Percentiles rank a stretch among this genome's conserved stretches.
Evolutionary conservation across 73 alveolate species (phyloP).

Genomic region (Tetrahymena thermophila): DNA sequence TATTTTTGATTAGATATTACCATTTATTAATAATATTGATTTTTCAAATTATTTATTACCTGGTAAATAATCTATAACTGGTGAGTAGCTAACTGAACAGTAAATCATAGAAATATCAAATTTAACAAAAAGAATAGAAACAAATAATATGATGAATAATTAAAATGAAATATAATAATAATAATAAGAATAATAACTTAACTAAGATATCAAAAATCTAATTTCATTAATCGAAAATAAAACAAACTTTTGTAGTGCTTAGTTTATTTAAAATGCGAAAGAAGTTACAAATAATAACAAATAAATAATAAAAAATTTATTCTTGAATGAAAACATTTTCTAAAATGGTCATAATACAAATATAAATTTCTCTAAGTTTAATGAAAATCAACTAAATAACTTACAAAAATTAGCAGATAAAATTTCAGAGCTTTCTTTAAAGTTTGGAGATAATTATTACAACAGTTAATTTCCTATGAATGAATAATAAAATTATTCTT

Average conservation of each 20-base stretch:
- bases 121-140: background rate
- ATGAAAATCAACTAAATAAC: too few relatives aligned
- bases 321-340: background rate
- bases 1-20: background rate
- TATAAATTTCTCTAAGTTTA: too few relatives aligned
- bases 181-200: too few relatives aligned
- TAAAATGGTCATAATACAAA: too few relatives aligned
- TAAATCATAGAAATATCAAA: background rate
- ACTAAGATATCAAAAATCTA: too few relatives aligned
- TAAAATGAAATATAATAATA: too few relatives aligned
- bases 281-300: too few relatives aligned
- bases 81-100: background rate
- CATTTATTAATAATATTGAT: background rate
- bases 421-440: background rate
- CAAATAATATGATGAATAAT: too few relatives aligned
- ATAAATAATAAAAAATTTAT: too few relatives aligned
- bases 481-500: background rate
- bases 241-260: background rate
- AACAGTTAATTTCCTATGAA: background rate
- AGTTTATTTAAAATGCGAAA: background rate
- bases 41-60: too few relatives aligned
- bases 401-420: background rate
- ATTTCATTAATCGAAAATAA: background rate
- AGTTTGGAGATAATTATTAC: background rate
- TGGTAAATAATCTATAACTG: background rate